Evolutionary conservation across 2,329 filamentous ascomycete species (phyloP), one percentile per base, ranked within the genome.

Genomic region (Claviceps paspali): DNA sequence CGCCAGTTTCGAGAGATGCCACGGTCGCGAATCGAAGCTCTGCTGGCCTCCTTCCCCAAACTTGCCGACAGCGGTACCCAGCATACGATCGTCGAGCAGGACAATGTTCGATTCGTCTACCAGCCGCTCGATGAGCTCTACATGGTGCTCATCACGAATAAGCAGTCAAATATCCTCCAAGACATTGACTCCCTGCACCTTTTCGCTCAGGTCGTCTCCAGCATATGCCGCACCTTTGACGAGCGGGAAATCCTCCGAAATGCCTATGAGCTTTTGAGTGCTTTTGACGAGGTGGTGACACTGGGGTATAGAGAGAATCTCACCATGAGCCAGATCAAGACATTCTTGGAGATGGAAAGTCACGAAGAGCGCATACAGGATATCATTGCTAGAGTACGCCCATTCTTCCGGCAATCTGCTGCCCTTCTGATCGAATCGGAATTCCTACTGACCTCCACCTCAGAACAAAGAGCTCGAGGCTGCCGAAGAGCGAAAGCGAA

Each of bases 71-170:
- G 83, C 44, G 83, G 87, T 43, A 95, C 86, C 36, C 91, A 98
- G 63, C 91, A 98, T 62, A 98, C 91, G 21, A 98, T 84, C 5
- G 87, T 96, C 52, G 91, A 98, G 64, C 87, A 96, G 64, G 92
- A 98, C 67, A 96, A 94, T 67, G 91, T 98, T 54, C 88, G 91
- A 65, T 98, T 95, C 57, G 91, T 98, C 41, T 98, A 98, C 69
- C 91, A 98, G 61, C 92, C 91, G 42, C 73, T 98, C 46, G 92
- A 98, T 64, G 92, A 98, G 68, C 79, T 98, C 46, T 98, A 98
- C 73, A 96, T 98, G 76, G 88, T 98, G 47, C 77, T 98, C 54
- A 96, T 98, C 63, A 98, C 92, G 60, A 98, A 98, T 70, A 82
- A 86, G 52, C 91, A 96, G 68, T 96, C 88, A 61, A 98, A 98